Base-by-base conservation (phyloP, 2,329 filamentous ascomycete genomes). In the Hypoxylon sp. region DNA sequence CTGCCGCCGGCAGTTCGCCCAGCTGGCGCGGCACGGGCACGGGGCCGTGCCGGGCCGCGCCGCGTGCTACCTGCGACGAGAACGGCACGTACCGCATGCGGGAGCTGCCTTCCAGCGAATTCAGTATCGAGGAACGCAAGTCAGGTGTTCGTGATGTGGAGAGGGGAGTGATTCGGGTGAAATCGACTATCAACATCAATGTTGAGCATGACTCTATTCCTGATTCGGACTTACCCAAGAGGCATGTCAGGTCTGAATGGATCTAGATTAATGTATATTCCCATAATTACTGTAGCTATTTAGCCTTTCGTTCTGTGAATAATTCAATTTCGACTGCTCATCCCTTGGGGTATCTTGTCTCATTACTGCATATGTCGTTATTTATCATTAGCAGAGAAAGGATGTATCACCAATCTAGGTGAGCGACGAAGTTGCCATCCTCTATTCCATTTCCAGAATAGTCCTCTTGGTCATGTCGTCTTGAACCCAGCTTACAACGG, bases 401-500 rank as follows among this genome's bases (percentile, higher is more conserved):
- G 33, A 18, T 17, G n/a, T 31, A 43, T 50, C 47, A 10, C 20
- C 13, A 43, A 33, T 31, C 27, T 24, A 40, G 17, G n/a, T 2
- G 13, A n/a, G 20, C 27, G 10, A 23, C 1, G 38, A 24, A 17
- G 9, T 9, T 33, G n/a, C 20, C 53, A 29, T 40, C 17, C 24
- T 26, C 29, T 42, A 56, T 7, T 58, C 60, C 60, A 75, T 55
- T 20, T 70, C 73, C 45, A 74, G 7, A 17, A 78, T 69, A 3
- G 76, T 70, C 66, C 78, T 74, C 67, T 76, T 78, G 3, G 76
- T 77, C 63, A 80, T 69, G 66, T 88, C 86, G 43, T 89, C 87
- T 23, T 83, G 77, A 3, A 92, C 83, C 91, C 91, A 95, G 15
- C 79, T 78, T 62, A 87, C 80, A 55, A 95, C 84, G 56, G 85